A percentile compares a stretch with the other conserved stretches of the same genome.
Evolutionary conservation across 306 rosid species (phyloP).

Genomic region (Biancaea sappan): DNA sequence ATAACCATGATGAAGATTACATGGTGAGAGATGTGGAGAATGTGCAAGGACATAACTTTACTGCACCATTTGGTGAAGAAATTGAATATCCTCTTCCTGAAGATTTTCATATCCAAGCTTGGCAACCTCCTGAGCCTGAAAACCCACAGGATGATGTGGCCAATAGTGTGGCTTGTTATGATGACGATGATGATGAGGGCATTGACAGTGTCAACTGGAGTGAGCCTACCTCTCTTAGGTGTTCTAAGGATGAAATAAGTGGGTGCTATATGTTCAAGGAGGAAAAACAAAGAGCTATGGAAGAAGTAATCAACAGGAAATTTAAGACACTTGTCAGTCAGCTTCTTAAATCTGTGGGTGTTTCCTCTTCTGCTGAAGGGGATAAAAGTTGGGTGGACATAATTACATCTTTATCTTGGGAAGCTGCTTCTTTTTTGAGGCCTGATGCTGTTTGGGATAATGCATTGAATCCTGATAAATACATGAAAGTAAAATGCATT

Average conservation of each 20-base stretch:
- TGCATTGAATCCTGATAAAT: conserved; percentile 68
- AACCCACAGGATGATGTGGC: conserved; percentile 71
- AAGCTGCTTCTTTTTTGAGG: conserved; percentile 85
- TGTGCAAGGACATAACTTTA: conserved; percentile 39
- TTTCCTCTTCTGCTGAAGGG: conserved; percentile 54
- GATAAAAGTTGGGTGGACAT: conserved; percentile 80
- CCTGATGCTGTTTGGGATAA: conserved; percentile 59
- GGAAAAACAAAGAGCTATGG: conserved; percentile 69
- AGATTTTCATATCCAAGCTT: conserved; percentile 54
- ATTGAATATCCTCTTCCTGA: conserved; percentile 50
- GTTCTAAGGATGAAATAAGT: conserved; percentile 55
- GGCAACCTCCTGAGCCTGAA: conserved; percentile 92
- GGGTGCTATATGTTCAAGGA: conserved; percentile 58
- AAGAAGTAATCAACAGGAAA: conserved; percentile 71
- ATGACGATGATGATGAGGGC: conserved; percentile 80
- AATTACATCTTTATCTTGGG: conserved; percentile 85
- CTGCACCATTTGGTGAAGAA: conserved; percentile 47
- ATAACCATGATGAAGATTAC: conserved; percentile 31
- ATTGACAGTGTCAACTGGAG: conserved; percentile 63
- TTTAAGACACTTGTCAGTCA: conserved; percentile 67
- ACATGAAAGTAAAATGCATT: conserved; percentile 88
- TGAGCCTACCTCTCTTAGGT: conserved; percentile 54
- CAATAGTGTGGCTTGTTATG: conserved; percentile 62
- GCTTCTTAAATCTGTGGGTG: conserved; percentile 73
- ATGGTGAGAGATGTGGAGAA: conserved; percentile 52